These are phyloP conservation scores for Prunus mira DNA, from an alignment of 306 rosid species.

Conservation along the genomic window DNA sequence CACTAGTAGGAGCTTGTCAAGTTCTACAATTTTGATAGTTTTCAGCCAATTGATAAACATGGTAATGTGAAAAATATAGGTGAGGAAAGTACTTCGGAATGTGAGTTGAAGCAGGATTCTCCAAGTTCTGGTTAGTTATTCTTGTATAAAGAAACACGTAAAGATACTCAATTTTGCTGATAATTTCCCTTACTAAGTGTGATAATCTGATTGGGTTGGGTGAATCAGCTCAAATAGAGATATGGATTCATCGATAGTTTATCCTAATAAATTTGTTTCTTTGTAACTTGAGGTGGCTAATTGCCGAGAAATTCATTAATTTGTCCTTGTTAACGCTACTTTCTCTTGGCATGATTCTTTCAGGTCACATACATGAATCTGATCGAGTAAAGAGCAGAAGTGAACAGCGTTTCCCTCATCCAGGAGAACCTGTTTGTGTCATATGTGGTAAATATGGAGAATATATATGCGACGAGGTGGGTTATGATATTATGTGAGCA, in stretches of 20 bases:
- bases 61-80: slow-evolving; percentile 40
- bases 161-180: background rate
- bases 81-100: slow-evolving; percentile 53
- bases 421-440: slow-evolving; percentile 83
- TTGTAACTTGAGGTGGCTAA: background rate
- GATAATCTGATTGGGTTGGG: background rate
- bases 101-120: slow-evolving; percentile 41
- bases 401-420: slow-evolving; percentile 63
- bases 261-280: background rate
- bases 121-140: slow-evolving; percentile 49
- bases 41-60: background rate
- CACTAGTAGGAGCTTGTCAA: background rate
- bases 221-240: background rate
- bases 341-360: slow-evolving; percentile 10
- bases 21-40: background rate
- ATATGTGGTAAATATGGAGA: slow-evolving; percentile 87
- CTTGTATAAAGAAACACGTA: background rate
- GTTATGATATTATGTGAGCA: slow-evolving; percentile 6
- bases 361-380: slow-evolving; percentile 35
- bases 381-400: slow-evolving; percentile 53
- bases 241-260: background rate
- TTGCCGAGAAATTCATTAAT: background rate
- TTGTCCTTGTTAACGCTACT: background rate
- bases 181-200: background rate
- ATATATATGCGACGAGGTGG: slow-evolving; percentile 79